phyloP scores from a whole-genome alignment of 2,329 filamentous ascomycete genomes.

The Penicillium griseofulvum region DNA sequence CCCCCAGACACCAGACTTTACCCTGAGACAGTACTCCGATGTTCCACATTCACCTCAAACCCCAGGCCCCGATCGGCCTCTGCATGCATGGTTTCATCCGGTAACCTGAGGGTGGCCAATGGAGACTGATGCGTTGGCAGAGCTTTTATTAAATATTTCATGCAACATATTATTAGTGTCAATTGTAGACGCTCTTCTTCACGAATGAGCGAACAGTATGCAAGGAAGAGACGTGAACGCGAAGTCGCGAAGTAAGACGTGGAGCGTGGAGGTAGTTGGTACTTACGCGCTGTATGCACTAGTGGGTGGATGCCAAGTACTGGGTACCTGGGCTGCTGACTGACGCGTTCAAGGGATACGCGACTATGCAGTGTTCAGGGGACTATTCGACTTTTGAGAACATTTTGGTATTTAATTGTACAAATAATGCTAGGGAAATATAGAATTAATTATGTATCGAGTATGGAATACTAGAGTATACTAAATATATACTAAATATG shows the following conservation, averaged over 20 bases:
- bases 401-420: background rate
- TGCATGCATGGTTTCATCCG: slow-evolving; percentile 3
- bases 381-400: background rate
- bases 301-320: background rate
- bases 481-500: no score
- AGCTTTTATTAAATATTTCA: background rate
- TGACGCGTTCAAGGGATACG: slow-evolving; percentile 16
- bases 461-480: no score
- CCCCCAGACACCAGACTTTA: background rate
- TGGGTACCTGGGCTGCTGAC: background rate
- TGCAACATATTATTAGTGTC: background rate
- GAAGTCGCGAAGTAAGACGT: slow-evolving; percentile 1
- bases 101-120: background rate
- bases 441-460: background rate
- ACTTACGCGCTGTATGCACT: background rate
- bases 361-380: background rate
- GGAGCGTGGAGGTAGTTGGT: slow-evolving; percentile 1
- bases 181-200: background rate
- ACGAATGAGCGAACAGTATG: slow-evolving; percentile 3
- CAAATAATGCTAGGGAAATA: background rate
- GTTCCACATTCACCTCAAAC: slow-evolving; percentile 2
- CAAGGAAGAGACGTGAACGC: slow-evolving; percentile 4
- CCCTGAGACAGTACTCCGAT: background rate
- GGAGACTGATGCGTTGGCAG: slow-evolving; percentile 4
- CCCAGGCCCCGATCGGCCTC: background rate